Conservation (phyloP, 2,329 filamentous ascomycete species). For the Fusarium pseudonygamai region DNA sequence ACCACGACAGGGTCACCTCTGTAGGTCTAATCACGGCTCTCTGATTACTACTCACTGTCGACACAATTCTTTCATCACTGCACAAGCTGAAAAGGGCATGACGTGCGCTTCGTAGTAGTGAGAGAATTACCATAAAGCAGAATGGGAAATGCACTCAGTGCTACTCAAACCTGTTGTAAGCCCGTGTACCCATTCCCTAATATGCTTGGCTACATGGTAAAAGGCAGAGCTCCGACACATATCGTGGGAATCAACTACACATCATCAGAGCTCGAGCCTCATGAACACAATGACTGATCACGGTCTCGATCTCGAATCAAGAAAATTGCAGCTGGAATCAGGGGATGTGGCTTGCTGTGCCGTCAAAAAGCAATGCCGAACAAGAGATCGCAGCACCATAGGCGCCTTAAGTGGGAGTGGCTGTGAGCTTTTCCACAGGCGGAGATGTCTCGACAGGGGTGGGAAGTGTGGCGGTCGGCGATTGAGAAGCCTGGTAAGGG, state of each 20-base stretch:
- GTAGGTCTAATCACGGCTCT: background rate
- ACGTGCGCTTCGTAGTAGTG: no score
- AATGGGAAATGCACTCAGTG: no score
- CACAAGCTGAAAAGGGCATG: background rate
- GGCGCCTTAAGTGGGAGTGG: background rate
- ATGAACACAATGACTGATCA: no score
- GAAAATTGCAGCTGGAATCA: background rate
- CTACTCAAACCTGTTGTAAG: no score
- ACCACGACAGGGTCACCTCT: background rate
- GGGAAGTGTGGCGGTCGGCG: background rate
- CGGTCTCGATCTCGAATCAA: fast-evolving
- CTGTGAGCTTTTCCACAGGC: background rate
- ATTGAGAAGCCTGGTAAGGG: background rate
- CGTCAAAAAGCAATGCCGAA: background rate
- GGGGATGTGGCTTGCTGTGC: background rate
- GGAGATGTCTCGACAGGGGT: background rate
- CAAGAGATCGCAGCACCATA: background rate
- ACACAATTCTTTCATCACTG: no score
- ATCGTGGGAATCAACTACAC: no score
- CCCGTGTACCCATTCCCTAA: no score
- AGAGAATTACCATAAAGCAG: no score
- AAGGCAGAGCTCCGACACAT: no score
- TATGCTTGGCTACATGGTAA: no score
- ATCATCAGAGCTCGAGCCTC: no score
- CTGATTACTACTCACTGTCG: no score